phyloP scores from a whole-genome alignment of 2,329 filamentous ascomycete genomes.

The Cytospora chrysosperma region DNA sequence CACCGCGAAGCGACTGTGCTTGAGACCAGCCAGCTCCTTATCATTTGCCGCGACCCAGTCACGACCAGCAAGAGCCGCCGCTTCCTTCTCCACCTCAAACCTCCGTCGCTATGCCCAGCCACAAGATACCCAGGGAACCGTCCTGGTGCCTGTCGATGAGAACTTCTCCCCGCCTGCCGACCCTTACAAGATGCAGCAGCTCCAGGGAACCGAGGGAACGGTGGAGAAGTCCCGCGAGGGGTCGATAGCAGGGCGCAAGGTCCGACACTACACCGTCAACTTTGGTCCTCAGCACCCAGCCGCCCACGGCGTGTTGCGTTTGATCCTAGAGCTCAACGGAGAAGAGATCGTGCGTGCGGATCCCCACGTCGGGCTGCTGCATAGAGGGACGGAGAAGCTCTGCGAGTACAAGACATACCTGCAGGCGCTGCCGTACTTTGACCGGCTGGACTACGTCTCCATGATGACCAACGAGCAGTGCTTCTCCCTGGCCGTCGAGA shows the following conservation, averaged over 20 bases:
- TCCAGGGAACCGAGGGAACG: conserved; percentile 41
- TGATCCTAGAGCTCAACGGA: conserved; percentile 97
- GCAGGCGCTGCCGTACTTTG: conserved; percentile 97
- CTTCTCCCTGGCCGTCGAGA: conserved; percentile 93
- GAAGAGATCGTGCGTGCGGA: conserved; percentile 97
- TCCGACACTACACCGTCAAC: conserved; percentile 99
- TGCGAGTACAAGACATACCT: conserved; percentile 99
- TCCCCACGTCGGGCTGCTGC: conserved; percentile 93
- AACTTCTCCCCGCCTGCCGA: conserved; percentile 56
- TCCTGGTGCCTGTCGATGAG: conserved; percentile 63
- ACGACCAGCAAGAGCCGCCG: conserved; percentile 30
- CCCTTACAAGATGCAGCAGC: conserved; percentile 46
- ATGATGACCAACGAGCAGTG: conserved; percentile 99
- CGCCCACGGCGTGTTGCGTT: conserved; percentile 93
- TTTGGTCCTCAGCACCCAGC: conserved; percentile 98
- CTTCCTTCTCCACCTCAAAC: conserved; percentile 61
- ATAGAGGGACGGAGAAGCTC: conserved; percentile 97
- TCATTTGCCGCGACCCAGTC: conserved; percentile 27
- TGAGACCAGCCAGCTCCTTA: conserved; percentile 41
- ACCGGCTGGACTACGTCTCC: conserved; percentile 96
- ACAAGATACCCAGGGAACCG: conserved; percentile 53
- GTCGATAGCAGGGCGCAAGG: conserved; percentile 68
- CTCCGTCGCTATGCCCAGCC: conserved; percentile 63
- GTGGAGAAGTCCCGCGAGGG: conserved; percentile 49
- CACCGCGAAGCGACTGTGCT: conserved; percentile 66